Evolutionary conservation across 495 filamentous ascomycete genomes (phyloP), one percentile per base, ranked within the genome.

Genomic region (Lasiosphaeria miniovina): DNA sequence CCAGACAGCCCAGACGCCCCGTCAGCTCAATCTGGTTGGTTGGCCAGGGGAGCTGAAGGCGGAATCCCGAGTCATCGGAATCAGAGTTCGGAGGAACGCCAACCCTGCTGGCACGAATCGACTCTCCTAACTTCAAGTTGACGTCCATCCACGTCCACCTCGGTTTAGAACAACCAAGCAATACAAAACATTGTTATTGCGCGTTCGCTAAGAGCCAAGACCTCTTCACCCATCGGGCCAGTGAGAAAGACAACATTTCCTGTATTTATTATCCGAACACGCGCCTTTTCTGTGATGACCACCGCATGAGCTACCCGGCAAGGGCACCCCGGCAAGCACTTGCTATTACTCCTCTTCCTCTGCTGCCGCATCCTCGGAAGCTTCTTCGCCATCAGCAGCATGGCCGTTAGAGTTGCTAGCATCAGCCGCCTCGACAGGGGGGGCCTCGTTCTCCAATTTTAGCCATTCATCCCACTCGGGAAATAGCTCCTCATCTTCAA

Each of bases 401-500:
- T 60, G 64, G 6, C 58, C 60, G 6, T 57, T 64, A 0, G 45
- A 61, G 3, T 71, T 66, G 6, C 65, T 66, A 6, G 45, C 65
- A 14, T 63, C 69, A 33, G 62, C 65, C 1, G 57, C 64, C 36
- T 57, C 66, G 24, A 24, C 24, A 24, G 24, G 24, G 24, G 24
- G 24, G 0, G 86, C 86, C 64, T 91, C 86, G 64, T 80, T 85
- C 78, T 97, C 94, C 52, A 96, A 66, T 66, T 77, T 82, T 64
- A 97, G 69, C 77, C 88, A 96, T 71, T 93, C 90, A 0, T 94
- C 89, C 93, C 93, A 98, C 65, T 96, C 91, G 0, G 93, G 93
- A 77, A 97, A 98, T 54, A 98, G 77, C 45, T 96, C 94, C 50
- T 88, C 89, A 65, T 98, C 94, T 49, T 92, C 88, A 6, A 78